Base-by-base conservation (phyloP, 2,329 filamentous ascomycete species). In the Xylariales sp. region DNA sequence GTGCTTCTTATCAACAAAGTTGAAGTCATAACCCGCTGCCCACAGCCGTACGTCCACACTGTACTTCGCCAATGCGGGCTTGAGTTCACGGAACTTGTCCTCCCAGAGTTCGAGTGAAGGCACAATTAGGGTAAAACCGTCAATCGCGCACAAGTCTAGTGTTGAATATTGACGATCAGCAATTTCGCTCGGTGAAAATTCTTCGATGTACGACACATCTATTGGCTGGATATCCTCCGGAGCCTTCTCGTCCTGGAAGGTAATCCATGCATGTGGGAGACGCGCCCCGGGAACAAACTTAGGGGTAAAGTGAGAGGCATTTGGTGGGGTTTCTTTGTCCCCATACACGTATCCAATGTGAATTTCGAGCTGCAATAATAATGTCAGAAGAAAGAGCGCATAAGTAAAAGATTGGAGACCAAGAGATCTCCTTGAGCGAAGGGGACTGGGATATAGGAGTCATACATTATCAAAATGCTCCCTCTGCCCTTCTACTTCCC, bases 301-400 rank as follows among this genome's bases (percentile, higher is more conserved):
- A 3, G 62, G 55, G 2, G 44, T 48, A 38, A 58, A 69, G 2
- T 51, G 29, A 1, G 64, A 69, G 2, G 63, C 64, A 42, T 62
- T 54, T 0, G 49, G 28, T 1, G 63, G 64, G 4, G 58, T 49
- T 5, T 49, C 33, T 2, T 40, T 49, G 12, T 51, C 47, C 3
- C 63, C 63, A 41, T 69, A 68, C 0, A 67, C 54, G 36, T 67
- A 69, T 2, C 66, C 65, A 36, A 69, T 65, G 33, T 69, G 66
- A 6, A 69, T 51, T 23, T 59, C 61, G 6, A 66, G 56, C 50
- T 53, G n/a, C n/a, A n/a, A n/a, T n/a, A n/a, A n/a, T n/a, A n/a
- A n/a, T n/a, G n/a, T n/a, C n/a, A n/a, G n/a, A n/a, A n/a, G n/a
- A n/a, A n/a, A n/a, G n/a, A n/a, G n/a, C n/a, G n/a, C n/a, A n/a